phyloP scores from a whole-genome alignment of 2,329 filamentous ascomycete genomes.

The Aspergillus neotritici region DNA sequence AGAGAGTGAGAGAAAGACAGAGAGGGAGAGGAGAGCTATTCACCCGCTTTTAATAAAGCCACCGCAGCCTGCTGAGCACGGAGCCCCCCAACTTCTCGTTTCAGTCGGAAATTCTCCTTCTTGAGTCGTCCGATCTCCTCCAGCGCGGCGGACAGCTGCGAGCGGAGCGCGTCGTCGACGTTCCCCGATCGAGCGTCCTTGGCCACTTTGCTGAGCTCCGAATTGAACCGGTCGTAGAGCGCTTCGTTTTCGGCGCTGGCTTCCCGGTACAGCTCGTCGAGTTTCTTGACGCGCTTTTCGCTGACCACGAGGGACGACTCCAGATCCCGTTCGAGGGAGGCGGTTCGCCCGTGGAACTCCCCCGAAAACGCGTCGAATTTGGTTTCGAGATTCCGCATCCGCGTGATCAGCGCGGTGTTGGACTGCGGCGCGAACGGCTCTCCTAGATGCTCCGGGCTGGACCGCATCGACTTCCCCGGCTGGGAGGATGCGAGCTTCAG shows the following conservation, averaged over 20 bases:
- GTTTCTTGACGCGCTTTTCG: conserved; percentile 71
- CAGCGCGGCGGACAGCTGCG: conserved; percentile 63
- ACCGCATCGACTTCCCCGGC: conserved; percentile 32
- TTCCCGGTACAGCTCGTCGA: conserved; percentile 86
- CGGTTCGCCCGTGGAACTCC: conserved; percentile 57
- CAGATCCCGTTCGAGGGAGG: conserved; percentile 63
- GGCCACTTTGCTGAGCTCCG: conserved; percentile 78
- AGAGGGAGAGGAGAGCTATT: conserved; percentile 9
- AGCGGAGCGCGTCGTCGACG: conserved; percentile 71
- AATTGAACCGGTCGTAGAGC: conserved; percentile 85
- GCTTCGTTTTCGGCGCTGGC: conserved; percentile 86
- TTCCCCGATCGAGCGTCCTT: conserved; percentile 69
- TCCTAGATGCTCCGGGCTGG: conserved; percentile 19
- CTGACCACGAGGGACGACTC: conserved; percentile 65
- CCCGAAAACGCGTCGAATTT: conserved; percentile 56
- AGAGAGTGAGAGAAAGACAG: conserved; percentile 1
- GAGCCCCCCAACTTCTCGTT: conserved; percentile 72
- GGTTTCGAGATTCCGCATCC: conserved; percentile 62
- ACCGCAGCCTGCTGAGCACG: conserved; percentile 44
- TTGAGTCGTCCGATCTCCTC: conserved; percentile 73
- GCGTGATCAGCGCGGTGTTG: conserved; percentile 34
- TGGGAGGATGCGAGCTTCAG: conserved; percentile 31
- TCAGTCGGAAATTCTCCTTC: conserved; percentile 79
- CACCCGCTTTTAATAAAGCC: conserved; percentile 27
- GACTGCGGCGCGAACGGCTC: conserved; percentile 15